A percentile compares a stretch with the other conserved stretches of the same genome.
These are phyloP conservation scores for Leccinum broughii DNA, from an alignment of 768 basidiomycete genomes.

Conservation along the genomic window DNA sequence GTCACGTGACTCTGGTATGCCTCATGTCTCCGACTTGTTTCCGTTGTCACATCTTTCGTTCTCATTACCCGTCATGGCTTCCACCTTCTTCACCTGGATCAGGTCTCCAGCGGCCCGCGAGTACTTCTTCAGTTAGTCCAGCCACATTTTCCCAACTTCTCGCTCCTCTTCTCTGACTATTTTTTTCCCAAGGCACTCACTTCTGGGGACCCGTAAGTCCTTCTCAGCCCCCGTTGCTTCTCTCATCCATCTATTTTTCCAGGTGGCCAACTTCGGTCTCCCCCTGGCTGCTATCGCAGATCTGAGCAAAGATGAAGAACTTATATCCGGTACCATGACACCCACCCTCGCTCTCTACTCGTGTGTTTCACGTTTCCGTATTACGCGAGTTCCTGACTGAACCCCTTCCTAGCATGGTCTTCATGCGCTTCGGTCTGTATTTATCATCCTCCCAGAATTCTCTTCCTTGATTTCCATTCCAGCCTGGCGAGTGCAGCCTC, in stretches of 20 bases:
- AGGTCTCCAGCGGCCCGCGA: conserved; percentile 88
- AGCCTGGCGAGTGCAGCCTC: conserved; percentile 96
- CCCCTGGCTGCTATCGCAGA: conserved; percentile 93
- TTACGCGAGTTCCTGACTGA: conserved; percentile 12
- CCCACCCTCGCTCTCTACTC: conserved; percentile 88
- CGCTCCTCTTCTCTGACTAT: conserved; percentile 18
- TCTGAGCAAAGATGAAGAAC: conserved; percentile 89
- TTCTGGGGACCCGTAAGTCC: conserved; percentile 94
- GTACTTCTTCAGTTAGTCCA: conserved; percentile 88
- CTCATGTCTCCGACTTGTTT: not conserved
- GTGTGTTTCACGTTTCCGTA: conserved; percentile 52
- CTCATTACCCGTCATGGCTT: conserved; percentile 55
- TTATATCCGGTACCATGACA: conserved; percentile 97
- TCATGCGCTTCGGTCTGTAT: conserved; percentile 86
- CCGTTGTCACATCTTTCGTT: not conserved
- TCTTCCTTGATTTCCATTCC: conserved; percentile 8
- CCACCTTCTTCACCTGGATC: conserved; percentile 85
- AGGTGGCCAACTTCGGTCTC: conserved; percentile 99
- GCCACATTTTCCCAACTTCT: not conserved
- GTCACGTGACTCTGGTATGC: conserved; percentile 16
- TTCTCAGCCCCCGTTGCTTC: not conserved
- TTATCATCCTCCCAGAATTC: not conserved
- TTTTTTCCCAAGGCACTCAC: conserved; percentile 70
- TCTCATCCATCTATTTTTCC: conserved; percentile 13
- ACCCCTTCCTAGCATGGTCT: conserved; percentile 56